Evolutionary conservation across 2,329 filamentous ascomycete species (phyloP).

Genomic region (Hypomyces perniciosus): DNA sequence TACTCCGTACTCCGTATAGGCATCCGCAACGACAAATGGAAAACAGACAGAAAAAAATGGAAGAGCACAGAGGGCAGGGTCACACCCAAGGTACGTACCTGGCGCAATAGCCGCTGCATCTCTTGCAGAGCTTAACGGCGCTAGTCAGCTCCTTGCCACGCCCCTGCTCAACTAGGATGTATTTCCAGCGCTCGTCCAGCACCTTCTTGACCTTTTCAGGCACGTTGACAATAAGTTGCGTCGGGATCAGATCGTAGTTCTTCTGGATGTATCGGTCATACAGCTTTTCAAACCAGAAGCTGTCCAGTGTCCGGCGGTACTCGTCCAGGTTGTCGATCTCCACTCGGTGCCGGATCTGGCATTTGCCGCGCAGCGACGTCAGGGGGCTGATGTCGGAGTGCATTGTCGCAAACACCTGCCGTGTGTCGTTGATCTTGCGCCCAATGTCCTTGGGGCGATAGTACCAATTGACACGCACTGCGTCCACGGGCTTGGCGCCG

Average conservation of each 20-base stretch:
- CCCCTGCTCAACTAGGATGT: constrained; percentile 87
- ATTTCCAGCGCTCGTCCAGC: constrained; percentile 93
- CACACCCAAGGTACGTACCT: constrained; percentile 51
- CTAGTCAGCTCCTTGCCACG: constrained; percentile 93
- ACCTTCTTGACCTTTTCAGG: constrained; percentile 93
- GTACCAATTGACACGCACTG: constrained; percentile 94
- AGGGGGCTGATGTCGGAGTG: constrained; percentile 94
- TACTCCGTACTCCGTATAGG: too few relatives aligned
- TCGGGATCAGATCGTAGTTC: constrained; percentile 94
- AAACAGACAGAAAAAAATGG: neutral
- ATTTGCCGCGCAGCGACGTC: constrained; percentile 88
- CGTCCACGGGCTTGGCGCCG: constrained; percentile 67
- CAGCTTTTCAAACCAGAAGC: constrained; percentile 95
- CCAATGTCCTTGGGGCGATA: constrained; percentile 95
- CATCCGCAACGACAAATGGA: neutral
- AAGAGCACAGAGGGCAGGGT: constrained; percentile 9
- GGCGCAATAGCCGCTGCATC: constrained; percentile 85
- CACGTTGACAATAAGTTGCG: constrained; percentile 88
- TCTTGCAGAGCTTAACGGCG: constrained; percentile 92
- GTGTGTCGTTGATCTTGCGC: constrained; percentile 83
- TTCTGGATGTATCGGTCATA: constrained; percentile 98
- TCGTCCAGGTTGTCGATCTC: constrained; percentile 78
- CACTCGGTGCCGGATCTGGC: constrained; percentile 78
- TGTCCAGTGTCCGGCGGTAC: constrained; percentile 78
- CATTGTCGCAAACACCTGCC: constrained; percentile 93